Base-by-base conservation (phyloP, 2,329 filamentous ascomycete genomes). In the Onygenales sp. region DNA sequence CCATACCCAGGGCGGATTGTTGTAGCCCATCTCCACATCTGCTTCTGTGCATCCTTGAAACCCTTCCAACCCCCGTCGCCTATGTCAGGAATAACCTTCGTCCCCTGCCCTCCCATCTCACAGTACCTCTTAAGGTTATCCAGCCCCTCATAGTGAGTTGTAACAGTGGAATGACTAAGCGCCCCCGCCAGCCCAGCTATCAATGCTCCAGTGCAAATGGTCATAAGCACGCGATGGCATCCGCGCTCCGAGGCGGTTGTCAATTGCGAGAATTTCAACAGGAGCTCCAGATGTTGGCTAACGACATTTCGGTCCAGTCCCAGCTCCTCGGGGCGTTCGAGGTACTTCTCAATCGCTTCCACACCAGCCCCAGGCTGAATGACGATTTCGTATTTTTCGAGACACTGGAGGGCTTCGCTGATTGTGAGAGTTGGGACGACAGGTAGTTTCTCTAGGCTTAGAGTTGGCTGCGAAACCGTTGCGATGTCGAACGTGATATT, bases 361-460 rank as follows among this genome's bases (percentile, higher is more conserved):
- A 32, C 21, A 9, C 35, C 47, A n/a, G 35, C 47, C 7, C 47
- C 47, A 39, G 47, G 47, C 47, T 49, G 47, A 7, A 49, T 38
- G 10, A 49, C 47, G 11, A 49, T 49, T 10, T 49, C 47, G 7
- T 49, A 49, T 27, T 49, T 35, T 5, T 49, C 47, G 36, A 49
- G 47, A 11, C 14, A 21, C 36, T 32, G 17, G 35, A 49, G 21
- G 14, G 47, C 47, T 21, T 49, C 17, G 7, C 17, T 31, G 21
- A 49, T 42, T 17, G 31, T 49, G 9, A 49, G 47, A 9, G 10
- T 41, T 3, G 17, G 47, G 21, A n/a, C 14, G n/a, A 49, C 47
- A n/a, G 47, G 47, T 35, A 49, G 17, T 7, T 49, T 49, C 36
- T 39, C 47, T 7, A 21, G 8, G 36, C 47, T 49, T 17, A 49